Base-by-base conservation (phyloP, 1,284 basidiomycete species). In the Apiotrichum gracile region DNA sequence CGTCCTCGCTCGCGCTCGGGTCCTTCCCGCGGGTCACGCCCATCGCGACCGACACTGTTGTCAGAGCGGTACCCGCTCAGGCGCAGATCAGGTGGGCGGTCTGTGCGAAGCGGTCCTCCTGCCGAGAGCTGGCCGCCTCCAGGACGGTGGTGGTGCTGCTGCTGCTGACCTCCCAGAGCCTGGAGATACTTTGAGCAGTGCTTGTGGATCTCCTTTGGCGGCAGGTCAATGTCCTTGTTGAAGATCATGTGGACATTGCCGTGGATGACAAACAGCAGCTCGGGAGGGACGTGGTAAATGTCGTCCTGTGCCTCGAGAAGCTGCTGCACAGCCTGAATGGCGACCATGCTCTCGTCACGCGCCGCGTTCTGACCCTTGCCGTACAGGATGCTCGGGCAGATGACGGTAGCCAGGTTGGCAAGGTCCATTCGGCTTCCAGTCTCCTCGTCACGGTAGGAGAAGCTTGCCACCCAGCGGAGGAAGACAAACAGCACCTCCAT, bases 401-500 rank as follows among this genome's bases (percentile, higher is more conserved):
- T 92, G 70, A 98, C 96, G 14, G 91, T 97, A n/a, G 94, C 92
- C 60, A 99, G 80, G 71, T 99, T 99, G 33, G 83, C 82, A 47
- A 97, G 78, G 74, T 99, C 94, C 94, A 99, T 99, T 78, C 94
- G 94, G 78, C 89, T 93, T 35, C 94, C 94, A 0, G 94, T 97
- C 73, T 94, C 91, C 67, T 94, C 93, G 70, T 98, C 94, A 76
- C 96, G 84, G 76, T 98, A 93, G 42, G 94, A 92, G 74, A 99
- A 99, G 5, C 91, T 94, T 6, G 94, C 94, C 2, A 99, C 94
- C 96, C 96, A 99, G 74, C 96, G 94, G 63, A 99, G 80, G 78
- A 99, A 99, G 19, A 97, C 92, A 69, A 97, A 97, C 41, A 99
- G 78, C 44, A 97, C 91, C 76, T 99, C 94, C 83, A 97, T 85